Evolutionary conservation across 805 yeast species (phyloP), one percentile per base, ranked within the genome.

Genomic region (Scheffersomyces stipitis): DNA sequence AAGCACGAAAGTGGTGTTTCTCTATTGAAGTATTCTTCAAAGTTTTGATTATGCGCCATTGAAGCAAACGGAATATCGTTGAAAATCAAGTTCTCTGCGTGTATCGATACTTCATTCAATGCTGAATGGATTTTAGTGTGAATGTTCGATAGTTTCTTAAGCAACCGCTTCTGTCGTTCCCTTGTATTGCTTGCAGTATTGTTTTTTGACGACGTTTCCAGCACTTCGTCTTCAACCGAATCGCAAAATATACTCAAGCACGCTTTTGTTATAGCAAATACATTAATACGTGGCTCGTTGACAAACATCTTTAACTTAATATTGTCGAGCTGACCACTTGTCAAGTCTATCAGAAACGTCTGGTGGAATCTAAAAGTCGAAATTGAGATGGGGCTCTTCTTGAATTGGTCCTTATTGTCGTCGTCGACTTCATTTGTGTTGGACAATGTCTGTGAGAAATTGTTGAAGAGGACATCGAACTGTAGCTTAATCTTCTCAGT

Each of bases 11-110:
- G 30, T 8, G 64, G 64, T 12, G 23, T 34, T 6, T 37, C 33
- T 4, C 38, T 35, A 3, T 43, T 33, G 18, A 64, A 46, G 42
- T 54, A 62, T 6, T 50, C 48, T 3, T 35, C 35, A 16, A 61
- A 49, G 5, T 51, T 31, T 16, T 46, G 49, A 29, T 52, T 53
- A 23, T 49, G 49, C 7, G 41, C 37, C 9, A 58, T 43, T 9
- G 61, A 52, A 1, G 58, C 50, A 34, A 63, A 59, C 1, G 71
- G 71, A 13, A 65, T 51, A 12, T 60, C 64, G 13, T 38, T 30
- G 3, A 65, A 26, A 9, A 38, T 36, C 7, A 51, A 36, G 34
- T 60, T 60, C 36, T 62, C 64, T 8, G 58, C 35, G 28, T 58
- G 55, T 5, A 65, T 15, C 5, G 61, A 50, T 2, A 60, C 30